Evolutionary conservation across 495 filamentous ascomycete species (phyloP).

Genomic region (Pseudoneurospora amorphoporcata): DNA sequence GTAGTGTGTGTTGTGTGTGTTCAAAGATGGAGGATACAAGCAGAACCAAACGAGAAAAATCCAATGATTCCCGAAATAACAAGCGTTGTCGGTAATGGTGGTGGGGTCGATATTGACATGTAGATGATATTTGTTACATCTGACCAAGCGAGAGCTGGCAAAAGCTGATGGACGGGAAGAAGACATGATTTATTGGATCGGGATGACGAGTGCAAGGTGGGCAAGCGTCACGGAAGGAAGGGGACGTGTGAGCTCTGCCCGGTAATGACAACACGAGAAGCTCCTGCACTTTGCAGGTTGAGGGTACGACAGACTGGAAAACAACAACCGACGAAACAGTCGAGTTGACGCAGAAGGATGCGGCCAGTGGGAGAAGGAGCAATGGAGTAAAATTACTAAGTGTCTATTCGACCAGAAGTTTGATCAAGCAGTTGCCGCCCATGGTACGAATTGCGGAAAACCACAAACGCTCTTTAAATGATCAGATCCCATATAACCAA

Average conservation of each 20-base stretch:
- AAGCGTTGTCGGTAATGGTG: neutral
- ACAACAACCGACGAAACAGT: neutral
- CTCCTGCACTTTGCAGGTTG: neutral
- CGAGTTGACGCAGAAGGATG: neutral
- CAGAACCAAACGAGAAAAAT: neutral
- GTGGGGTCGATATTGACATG: neutral
- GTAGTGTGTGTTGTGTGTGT: neutral
- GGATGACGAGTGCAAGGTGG: neutral
- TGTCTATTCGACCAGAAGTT: neutral
- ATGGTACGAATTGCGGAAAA: neutral
- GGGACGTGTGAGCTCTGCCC: neutral
- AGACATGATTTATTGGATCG: neutral
- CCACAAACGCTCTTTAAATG: constrained; percentile 41
- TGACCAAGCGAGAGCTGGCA: neutral
- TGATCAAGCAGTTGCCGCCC: neutral
- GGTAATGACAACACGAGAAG: neutral
- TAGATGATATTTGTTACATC: neutral
- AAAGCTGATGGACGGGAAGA: neutral
- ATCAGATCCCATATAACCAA: constrained; percentile 91
- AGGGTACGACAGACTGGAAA: neutral
- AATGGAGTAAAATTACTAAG: neutral
- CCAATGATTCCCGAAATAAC: neutral
- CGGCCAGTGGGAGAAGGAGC: neutral
- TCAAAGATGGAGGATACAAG: neutral
- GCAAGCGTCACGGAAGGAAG: neutral